Evolutionary conservation across 2,329 filamentous ascomycete species (phyloP).

Genomic region (Monosporascus sp.): DNA sequence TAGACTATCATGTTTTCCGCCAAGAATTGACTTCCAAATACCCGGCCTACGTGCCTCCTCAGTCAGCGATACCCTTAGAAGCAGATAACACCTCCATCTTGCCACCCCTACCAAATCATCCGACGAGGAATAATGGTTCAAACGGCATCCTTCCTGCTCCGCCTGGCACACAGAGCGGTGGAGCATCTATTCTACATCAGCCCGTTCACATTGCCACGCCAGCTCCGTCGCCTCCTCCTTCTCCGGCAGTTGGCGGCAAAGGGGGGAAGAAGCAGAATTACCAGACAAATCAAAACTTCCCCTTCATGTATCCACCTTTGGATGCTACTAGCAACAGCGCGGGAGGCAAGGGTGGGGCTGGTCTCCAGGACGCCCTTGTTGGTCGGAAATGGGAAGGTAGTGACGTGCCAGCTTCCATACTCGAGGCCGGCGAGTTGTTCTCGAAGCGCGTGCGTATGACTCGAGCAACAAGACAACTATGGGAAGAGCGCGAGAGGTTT

Average conservation of each 20-base stretch:
- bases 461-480: constrained; percentile 83
- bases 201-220: constrained; percentile 98
- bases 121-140: constrained; percentile 53
- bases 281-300: constrained; percentile 97
- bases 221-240: constrained; percentile 90
- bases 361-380: constrained; percentile 72
- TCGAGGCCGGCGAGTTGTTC: constrained; percentile 91
- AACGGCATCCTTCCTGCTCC: constrained; percentile 58
- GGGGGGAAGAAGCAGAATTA: constrained; percentile 98
- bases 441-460: constrained; percentile 87
- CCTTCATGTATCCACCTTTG: constrained; percentile 91
- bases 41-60: constrained; percentile 88
- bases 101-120: constrained; percentile 74
- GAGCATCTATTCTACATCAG: constrained; percentile 83
- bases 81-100: constrained; percentile 87
- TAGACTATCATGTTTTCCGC: constrained; percentile 94
- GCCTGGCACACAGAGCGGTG: constrained; percentile 49
- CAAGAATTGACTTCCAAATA: constrained; percentile 98
- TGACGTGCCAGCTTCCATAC: constrained; percentile 87
- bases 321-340: constrained; percentile 85
- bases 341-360: constrained; percentile 81
- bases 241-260: constrained; percentile 80
- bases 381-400: constrained; percentile 89
- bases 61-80: constrained; percentile 76
- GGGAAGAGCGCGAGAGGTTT: constrained; percentile 88